Evolutionary conservation across 805 yeast genomes (phyloP).

Genomic region (Pichia cephalocereana): DNA sequence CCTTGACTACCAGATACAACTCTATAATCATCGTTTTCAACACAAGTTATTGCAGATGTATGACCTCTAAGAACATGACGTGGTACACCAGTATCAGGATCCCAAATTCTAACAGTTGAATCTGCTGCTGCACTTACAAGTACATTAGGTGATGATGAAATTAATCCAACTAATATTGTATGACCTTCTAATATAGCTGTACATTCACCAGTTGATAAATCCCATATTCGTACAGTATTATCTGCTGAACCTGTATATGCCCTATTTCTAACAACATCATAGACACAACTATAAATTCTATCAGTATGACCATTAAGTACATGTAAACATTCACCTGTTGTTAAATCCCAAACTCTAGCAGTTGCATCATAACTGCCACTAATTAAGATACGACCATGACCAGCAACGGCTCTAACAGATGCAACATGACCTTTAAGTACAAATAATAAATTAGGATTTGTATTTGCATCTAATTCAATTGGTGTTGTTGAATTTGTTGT

Average conservation of each 20-base stretch:
- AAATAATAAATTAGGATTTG: conserved; percentile 58
- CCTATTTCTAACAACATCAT: conserved; percentile 65
- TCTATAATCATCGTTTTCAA: conserved; percentile 76
- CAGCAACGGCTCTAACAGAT: conserved; percentile 81
- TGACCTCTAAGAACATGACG: conserved; percentile 70
- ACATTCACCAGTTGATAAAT: conserved; percentile 64
- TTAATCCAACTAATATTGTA: conserved; percentile 78
- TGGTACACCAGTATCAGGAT: conserved; percentile 66
- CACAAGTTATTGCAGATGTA: conserved; percentile 83
- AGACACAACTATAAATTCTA: conserved; percentile 79
- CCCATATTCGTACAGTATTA: conserved; percentile 83
- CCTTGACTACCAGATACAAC: conserved; percentile 86
- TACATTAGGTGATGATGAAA: conserved; percentile 65
- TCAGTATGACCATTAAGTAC: conserved; percentile 78
- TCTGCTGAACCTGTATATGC: conserved; percentile 93
- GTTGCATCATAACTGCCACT: conserved; percentile 89
- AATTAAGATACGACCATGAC: conserved; percentile 72
- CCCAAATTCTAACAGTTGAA: conserved; percentile 86
- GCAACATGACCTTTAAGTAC: conserved; percentile 68
- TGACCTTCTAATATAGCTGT: conserved; percentile 76
- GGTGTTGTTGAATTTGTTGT: conserved; percentile 5
- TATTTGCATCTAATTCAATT: conserved; percentile 29
- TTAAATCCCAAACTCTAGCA: conserved; percentile 87
- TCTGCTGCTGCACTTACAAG: conserved; percentile 96
- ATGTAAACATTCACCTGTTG: conserved; percentile 62